Conservation (phyloP, 2,329 filamentous ascomycete genomes). For the Botryotinia calthae region DNA sequence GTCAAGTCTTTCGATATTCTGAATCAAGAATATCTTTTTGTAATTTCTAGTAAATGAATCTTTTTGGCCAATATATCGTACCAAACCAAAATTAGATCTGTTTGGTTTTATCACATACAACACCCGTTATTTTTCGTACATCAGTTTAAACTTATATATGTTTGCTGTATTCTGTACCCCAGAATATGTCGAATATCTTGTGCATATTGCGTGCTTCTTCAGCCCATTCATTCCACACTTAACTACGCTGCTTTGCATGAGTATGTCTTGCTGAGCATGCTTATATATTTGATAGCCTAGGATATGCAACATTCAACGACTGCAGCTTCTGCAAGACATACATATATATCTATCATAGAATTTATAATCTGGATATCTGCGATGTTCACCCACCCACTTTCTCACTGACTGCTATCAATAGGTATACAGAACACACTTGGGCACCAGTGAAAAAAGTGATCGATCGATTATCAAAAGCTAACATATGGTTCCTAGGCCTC, state of each 20-base stretch:
- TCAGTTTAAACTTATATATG: background rate
- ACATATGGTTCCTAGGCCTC: background rate
- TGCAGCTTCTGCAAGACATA: background rate
- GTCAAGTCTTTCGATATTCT: background rate
- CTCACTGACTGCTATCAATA: background rate
- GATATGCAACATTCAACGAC: background rate
- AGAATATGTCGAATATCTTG: constrained; percentile 10
- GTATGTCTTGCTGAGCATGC: background rate
- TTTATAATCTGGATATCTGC: background rate
- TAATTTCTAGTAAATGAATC: background rate
- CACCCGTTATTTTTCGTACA: background rate
- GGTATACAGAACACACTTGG: background rate
- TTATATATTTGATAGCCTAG: background rate
- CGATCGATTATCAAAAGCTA: background rate
- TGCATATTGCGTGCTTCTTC: constrained; percentile 18
- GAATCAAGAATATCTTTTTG: background rate
- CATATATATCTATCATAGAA: background rate
- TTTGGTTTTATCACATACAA: background rate
- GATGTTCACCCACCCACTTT: background rate
- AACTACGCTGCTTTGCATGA: background rate
- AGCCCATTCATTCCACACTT: background rate
- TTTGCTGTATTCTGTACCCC: background rate
- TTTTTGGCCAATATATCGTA: background rate
- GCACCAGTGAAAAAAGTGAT: background rate
- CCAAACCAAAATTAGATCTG: background rate